Base-by-base conservation (phyloP, 2,329 filamentous ascomycete species). In the Dissoconium aciculare region DNA sequence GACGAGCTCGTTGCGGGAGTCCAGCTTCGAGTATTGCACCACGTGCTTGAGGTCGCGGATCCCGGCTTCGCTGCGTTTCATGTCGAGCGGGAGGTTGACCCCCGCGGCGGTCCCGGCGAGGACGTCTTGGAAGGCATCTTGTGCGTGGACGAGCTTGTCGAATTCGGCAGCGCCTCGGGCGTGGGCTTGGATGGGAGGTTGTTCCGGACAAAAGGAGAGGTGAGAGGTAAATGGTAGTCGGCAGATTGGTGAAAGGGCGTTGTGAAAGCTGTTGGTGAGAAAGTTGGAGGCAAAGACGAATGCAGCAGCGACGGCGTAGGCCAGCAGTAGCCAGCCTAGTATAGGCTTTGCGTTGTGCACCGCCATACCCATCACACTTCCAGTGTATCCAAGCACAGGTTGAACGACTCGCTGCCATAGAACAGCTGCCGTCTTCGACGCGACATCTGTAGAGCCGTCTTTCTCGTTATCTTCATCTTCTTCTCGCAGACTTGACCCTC, bases 111-210 rank as follows among this genome's bases (percentile, higher is more conserved):
- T 72, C 35, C 72, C 69, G 41, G 80, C 70, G 3, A 89, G 57
- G 1, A 89, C 72, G 34, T 78, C 69, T 52, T 84, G 79, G 33
- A 91, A 83, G 15, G 74, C 67, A n/a, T 69, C 62, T 52, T 91
- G 81, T 2, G 78, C 69, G 11, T 64, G 64, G 62, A 89, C 78
- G 13, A 91, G 64, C 28, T 75, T 69, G 39, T 82, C 74, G 42
- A 87, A 87, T 45, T 84, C 74, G 26, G 75, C 50, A 4, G 49
- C 44, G 33, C 53, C 40, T 42, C 49, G 36, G 5, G 28, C 24
- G 5, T 26, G 36, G 8, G 19, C 19, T n/a, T 23, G 19, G n/a
- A n/a, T n/a, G n/a, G n/a, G n/a, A n/a, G n/a, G n/a, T 3, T 21
- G 14, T 2, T 26, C 15, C 26, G 51, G 39, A 40, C 79, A 85